A percentile compares a stretch with the other conserved stretches of the same genome.
Conservation (phyloP, 2,329 filamentous ascomycete species). For the Dryadomyces quercivorus region DNA sequence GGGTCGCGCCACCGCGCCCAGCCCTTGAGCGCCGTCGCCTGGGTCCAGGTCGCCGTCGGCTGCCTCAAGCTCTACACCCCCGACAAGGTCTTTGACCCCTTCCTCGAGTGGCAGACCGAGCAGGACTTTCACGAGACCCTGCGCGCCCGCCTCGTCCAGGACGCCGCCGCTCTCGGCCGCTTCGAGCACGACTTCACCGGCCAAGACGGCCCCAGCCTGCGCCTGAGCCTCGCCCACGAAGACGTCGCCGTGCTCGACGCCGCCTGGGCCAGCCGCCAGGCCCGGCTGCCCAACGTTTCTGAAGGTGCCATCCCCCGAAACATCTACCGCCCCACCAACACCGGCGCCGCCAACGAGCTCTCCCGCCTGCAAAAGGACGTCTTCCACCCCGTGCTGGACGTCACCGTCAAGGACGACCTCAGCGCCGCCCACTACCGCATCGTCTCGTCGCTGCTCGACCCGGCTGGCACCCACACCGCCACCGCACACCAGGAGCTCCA, state of each 20-base stretch:
- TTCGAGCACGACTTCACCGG: conserved; percentile 62
- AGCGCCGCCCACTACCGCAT: conserved; percentile 24
- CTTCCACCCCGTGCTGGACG: conserved; percentile 63
- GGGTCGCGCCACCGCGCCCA: conserved; percentile 10
- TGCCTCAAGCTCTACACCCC: conserved; percentile 74
- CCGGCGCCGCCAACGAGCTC: conserved; percentile 16
- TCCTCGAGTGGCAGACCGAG: conserved; percentile 53
- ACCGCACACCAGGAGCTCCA: conserved; percentile 29
- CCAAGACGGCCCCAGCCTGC: conserved; percentile 48
- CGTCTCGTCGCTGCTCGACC: conserved; percentile 13
- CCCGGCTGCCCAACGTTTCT: conserved; percentile 3
- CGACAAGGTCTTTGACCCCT: conserved; percentile 75
- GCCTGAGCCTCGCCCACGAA: conserved; percentile 48
- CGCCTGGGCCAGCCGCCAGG: not conserved
- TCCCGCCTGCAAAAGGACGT: conserved; percentile 75
- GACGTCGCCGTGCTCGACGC: conserved; percentile 33
- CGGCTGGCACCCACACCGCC: conserved; percentile 11
- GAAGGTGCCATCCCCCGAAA: not conserved
- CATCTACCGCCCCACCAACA: conserved; percentile 11
- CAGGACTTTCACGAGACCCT: conserved; percentile 44
- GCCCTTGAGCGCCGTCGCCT: conserved; percentile 44
- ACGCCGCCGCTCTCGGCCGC: conserved; percentile 44
- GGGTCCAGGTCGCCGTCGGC: conserved; percentile 64
- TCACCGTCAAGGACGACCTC: conserved; percentile 39
- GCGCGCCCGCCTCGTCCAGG: conserved; percentile 38